These are phyloP conservation scores for Chalaropsis thielavioides DNA, from an alignment of 2,329 filamentous ascomycete species.

Conservation along the genomic window DNA sequence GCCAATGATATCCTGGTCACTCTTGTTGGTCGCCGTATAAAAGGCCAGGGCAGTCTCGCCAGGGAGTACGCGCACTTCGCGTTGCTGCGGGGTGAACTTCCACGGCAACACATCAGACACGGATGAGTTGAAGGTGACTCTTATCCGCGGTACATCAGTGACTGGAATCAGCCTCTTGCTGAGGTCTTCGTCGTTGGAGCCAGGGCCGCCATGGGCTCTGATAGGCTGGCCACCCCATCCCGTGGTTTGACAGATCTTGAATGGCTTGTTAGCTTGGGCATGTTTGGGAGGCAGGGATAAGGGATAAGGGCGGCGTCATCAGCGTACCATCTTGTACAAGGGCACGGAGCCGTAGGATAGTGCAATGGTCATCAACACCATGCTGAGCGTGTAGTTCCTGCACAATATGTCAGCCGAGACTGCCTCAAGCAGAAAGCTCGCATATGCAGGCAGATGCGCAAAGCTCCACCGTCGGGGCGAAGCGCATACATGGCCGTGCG, in stretches of 20 bases:
- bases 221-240: slow-evolving; percentile 90
- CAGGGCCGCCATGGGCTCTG: slow-evolving; percentile 50
- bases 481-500: slow-evolving; percentile 38
- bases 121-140: slow-evolving; percentile 90
- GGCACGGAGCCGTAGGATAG: slow-evolving; percentile 74
- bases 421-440: neutral
- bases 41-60: slow-evolving; percentile 96
- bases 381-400: slow-evolving; percentile 60
- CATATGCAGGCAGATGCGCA: neutral
- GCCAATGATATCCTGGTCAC: slow-evolving; percentile 85
- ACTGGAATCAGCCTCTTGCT: slow-evolving; percentile 68
- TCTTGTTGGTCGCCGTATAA: slow-evolving; percentile 90
- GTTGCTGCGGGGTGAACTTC: slow-evolving; percentile 95
- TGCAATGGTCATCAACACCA: slow-evolving; percentile 66
- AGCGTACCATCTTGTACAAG: slow-evolving; percentile 66
- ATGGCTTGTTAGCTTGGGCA: slow-evolving; percentile 13
- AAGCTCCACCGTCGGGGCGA: neutral
- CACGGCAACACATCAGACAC: slow-evolving; percentile 91
- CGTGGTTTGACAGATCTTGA: slow-evolving; percentile 65
- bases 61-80: slow-evolving; percentile 85
- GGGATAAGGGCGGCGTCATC: neutral
- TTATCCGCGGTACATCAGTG: slow-evolving; percentile 65
- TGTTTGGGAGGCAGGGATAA: neutral
- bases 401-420: neutral
- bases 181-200: slow-evolving; percentile 45